Conservation (phyloP, 192 early-diverging fungal genomes). For the Phlyctochytrium planicorne region DNA sequence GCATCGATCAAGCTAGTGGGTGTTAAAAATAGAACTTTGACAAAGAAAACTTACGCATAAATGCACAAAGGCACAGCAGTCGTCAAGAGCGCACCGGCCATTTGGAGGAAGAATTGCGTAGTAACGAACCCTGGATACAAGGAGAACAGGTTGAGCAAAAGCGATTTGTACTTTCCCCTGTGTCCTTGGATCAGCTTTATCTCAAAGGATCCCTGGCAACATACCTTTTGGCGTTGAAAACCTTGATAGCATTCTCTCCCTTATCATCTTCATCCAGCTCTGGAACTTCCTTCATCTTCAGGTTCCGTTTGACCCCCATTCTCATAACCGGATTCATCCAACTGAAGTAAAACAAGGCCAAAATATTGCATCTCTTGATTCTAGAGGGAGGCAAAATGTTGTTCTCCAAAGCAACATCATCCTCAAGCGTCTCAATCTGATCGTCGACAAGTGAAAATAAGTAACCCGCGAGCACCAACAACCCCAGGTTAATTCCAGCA, state of each 20-base stretch:
- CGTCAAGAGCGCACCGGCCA: too few species aligned
- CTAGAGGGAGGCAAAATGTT: not conserved
- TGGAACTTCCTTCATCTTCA: not conserved
- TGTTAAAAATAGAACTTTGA: too few species aligned
- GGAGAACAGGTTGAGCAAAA: not conserved
- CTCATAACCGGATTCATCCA: not conserved
- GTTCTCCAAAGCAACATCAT: not conserved
- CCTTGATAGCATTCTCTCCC: slow-evolving; percentile 22
- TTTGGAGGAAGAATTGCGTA: slow-evolving; percentile 25
- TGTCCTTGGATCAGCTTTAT: not conserved
- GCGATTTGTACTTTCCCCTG: slow-evolving; percentile 12
- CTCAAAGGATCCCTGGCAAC: not conserved
- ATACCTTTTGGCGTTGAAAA: slow-evolving; percentile 5
- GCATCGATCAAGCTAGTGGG: too few species aligned
- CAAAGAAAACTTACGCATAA: too few species aligned
- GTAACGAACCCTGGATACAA: not conserved
- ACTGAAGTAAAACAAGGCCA: not conserved
- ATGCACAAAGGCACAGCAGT: too few species aligned
- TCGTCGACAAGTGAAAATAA: too few species aligned
- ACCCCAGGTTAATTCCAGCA: too few species aligned
- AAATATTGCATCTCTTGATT: not conserved
- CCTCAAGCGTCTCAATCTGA: not conserved
- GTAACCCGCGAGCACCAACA: too few species aligned
- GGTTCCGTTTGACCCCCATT: not conserved
- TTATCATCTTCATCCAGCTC: not conserved